These are phyloP conservation scores for Rehmannia glutinosa DNA, from an alignment of 257 asterid species.

Conservation along the genomic window DNA sequence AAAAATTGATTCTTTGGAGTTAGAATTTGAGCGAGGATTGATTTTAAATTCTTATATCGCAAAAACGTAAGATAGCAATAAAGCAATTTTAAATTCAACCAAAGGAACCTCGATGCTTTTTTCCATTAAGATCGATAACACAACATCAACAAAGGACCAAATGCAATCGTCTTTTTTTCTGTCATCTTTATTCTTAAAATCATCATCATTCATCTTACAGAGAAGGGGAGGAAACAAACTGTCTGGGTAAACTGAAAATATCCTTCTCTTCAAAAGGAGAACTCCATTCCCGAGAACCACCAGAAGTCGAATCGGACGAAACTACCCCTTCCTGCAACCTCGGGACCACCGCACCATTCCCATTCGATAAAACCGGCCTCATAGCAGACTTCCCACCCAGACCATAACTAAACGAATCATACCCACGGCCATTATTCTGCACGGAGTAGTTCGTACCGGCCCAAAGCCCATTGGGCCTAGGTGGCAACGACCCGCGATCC, in stretches of 20 bases:
- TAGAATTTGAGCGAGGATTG: not conserved
- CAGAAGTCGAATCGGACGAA: slow-evolving; percentile 22
- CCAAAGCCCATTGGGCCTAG: slow-evolving; percentile 37
- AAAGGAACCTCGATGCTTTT: slow-evolving; percentile 8
- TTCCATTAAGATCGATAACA: not conserved
- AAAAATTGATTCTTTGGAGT: not conserved
- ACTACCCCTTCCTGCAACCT: slow-evolving; percentile 36
- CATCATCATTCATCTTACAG: slow-evolving; percentile 31
- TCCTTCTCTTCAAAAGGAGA: slow-evolving; percentile 79
- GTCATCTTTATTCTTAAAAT: not conserved
- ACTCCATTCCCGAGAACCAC: slow-evolving; percentile 56
- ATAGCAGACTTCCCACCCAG: slow-evolving; percentile 24
- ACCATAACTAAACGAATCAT: slow-evolving; percentile 41
- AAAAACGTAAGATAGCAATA: not conserved
- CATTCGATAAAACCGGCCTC: slow-evolving; percentile 38
- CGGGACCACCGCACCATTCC: slow-evolving; percentile 18
- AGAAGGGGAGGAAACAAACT: slow-evolving; percentile 63
- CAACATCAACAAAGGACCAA: slow-evolving; percentile 22
- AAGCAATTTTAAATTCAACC: not conserved
- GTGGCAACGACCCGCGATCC: slow-evolving; percentile 31
- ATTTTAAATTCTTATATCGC: not conserved
- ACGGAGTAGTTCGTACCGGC: slow-evolving; percentile 21
- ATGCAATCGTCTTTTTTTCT: slow-evolving; percentile 18
- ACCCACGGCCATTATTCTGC: slow-evolving; percentile 26
- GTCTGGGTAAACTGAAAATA: slow-evolving; percentile 65